Evolutionary conservation across 805 yeast species (phyloP).

Genomic region (Kodamaea neixiangensis): DNA sequence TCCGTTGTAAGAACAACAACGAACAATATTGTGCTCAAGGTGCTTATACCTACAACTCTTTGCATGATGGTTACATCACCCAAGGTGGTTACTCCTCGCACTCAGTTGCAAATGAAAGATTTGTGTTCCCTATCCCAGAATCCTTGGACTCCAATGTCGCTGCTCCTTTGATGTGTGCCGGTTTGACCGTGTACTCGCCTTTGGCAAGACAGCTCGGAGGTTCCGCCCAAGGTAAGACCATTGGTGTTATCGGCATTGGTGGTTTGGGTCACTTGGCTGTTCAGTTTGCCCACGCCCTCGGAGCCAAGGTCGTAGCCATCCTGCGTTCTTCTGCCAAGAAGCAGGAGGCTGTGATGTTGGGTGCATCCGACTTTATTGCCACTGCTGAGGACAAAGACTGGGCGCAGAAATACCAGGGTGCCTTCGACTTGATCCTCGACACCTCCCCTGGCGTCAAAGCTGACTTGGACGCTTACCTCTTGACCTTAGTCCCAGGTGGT

Average conservation of each 20-base stretch:
- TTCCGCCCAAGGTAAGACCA: conserved; percentile 48
- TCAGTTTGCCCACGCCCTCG: conserved; percentile 58
- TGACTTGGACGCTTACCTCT: conserved; percentile 50
- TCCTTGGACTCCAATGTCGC: conserved; percentile 48
- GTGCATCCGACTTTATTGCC: conserved; percentile 56
- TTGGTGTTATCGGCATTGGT: conserved; percentile 58
- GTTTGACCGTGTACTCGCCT: conserved; percentile 72
- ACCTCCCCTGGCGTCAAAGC: conserved; percentile 54
- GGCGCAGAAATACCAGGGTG: conserved; percentile 28
- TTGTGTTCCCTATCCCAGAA: conserved; percentile 63
- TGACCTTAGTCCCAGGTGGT: conserved; percentile 56
- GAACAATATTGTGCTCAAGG: conserved; percentile 38
- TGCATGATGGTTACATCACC: conserved; percentile 48
- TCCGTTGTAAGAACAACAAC: conserved; percentile 22
- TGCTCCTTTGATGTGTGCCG: conserved; percentile 79
- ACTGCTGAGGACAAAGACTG: conserved; percentile 51
- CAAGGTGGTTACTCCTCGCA: conserved; percentile 72
- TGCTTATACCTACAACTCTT: conserved; percentile 25
- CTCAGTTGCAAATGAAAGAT: conserved; percentile 62
- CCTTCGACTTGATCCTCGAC: conserved; percentile 54
- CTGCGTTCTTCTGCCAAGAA: conserved; percentile 52
- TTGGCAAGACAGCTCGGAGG: conserved; percentile 44
- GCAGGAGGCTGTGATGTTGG: conserved; percentile 49
- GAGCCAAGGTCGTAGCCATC: conserved; percentile 59
- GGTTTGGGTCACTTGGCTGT: conserved; percentile 60